These are phyloP conservation scores for Catharanthus roseus DNA, from an alignment of 257 asterid species.

Conservation along the genomic window DNA sequence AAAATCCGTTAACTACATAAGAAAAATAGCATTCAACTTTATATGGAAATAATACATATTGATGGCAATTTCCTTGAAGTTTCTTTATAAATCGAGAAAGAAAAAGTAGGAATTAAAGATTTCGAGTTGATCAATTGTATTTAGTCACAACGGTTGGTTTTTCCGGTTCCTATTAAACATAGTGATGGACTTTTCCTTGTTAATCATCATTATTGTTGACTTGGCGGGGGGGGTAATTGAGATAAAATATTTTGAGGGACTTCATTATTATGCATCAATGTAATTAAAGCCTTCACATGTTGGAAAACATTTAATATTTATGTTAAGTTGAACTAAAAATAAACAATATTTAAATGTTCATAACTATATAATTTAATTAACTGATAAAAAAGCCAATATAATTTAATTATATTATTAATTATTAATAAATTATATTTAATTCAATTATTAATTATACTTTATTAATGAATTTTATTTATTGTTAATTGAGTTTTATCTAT, in stretches of 20 bases:
- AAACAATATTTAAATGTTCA: background rate
- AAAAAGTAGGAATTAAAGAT: background rate
- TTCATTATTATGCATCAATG: background rate
- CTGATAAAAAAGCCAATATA: too few species aligned
- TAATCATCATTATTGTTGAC: slow-evolving; percentile 3
- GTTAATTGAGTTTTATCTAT: too few species aligned
- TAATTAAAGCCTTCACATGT: slow-evolving; percentile 7
- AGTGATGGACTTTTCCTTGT: background rate
- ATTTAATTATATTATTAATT: too few species aligned
- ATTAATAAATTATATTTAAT: too few species aligned
- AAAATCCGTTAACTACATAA: too few species aligned
- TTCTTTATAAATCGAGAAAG: background rate
- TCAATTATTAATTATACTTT: too few species aligned
- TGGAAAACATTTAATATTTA: background rate
- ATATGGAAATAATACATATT: background rate
- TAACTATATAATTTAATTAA: background rate
- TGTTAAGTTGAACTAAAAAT: background rate
- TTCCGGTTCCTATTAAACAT: background rate
- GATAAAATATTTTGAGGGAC: background rate
- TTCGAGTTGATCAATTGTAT: background rate
- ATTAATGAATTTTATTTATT: too few species aligned
- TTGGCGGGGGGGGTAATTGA: background rate
- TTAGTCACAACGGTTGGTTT: background rate
- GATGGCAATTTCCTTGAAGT: background rate
- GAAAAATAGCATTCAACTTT: too few species aligned